phyloP scores from a whole-genome alignment of 1,284 basidiomycete genomes.

The Ceratobasidium sp. region DNA sequence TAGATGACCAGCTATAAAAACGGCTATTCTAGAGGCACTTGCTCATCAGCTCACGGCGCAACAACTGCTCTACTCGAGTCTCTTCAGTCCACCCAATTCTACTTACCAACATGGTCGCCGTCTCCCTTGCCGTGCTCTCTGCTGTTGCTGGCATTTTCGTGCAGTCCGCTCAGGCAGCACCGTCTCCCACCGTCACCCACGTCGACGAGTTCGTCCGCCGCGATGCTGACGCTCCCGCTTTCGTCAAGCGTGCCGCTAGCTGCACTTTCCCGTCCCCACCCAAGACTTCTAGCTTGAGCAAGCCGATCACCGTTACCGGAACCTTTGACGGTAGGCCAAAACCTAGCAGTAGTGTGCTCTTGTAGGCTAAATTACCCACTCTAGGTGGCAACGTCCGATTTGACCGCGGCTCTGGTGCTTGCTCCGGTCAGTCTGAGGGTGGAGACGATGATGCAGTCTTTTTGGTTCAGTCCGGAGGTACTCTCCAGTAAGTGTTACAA shows the following conservation, averaged over 20 bases:
- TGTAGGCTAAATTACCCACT: not conserved
- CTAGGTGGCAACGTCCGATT: slow-evolving; percentile 31
- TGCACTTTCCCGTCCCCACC: not conserved
- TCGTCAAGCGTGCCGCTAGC: slow-evolving; percentile 21
- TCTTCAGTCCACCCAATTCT: not conserved
- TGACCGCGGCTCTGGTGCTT: not conserved
- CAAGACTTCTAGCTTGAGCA: slow-evolving; percentile 11
- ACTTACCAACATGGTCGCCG: slow-evolving; percentile 9
- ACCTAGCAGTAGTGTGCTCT: not conserved
- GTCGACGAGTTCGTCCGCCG: slow-evolving; percentile 25
- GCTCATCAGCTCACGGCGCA: not conserved
- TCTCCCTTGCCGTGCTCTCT: slow-evolving; percentile 29
- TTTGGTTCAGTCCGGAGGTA: slow-evolving; percentile 55
- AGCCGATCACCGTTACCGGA: slow-evolving; percentile 4
- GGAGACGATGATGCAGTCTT: too few species aligned
- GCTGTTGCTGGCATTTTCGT: not conserved
- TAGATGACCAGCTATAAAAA: slow-evolving; percentile 3
- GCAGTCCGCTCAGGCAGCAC: not conserved
- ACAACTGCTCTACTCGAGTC: not conserved
- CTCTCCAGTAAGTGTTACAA: slow-evolving; percentile 49
- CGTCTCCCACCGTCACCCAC: slow-evolving; percentile 18
- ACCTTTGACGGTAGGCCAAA: not conserved
- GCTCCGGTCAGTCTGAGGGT: too few species aligned
- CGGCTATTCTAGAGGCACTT: not conserved
- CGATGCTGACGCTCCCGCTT: slow-evolving; percentile 15